phyloP scores from a whole-genome alignment of 2,329 filamentous ascomycete species.

The Microdochium trichocladiopsis region DNA sequence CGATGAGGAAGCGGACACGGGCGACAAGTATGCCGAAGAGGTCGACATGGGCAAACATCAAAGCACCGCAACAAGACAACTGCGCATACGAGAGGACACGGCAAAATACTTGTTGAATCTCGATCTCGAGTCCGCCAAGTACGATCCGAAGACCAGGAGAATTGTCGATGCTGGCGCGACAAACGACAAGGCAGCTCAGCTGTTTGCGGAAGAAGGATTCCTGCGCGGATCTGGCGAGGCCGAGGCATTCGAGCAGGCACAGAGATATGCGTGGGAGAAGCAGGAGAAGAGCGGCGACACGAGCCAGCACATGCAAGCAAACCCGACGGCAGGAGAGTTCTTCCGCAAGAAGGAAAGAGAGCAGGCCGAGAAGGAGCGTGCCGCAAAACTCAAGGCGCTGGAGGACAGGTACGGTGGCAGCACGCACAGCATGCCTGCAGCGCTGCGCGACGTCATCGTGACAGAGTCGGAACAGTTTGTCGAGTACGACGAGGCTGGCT shows the following conservation, averaged over 20 bases:
- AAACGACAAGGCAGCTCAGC: slow-evolving; percentile 68
- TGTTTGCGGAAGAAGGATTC: slow-evolving; percentile 92
- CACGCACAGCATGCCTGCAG: slow-evolving; percentile 49
- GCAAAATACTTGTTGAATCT: slow-evolving; percentile 95
- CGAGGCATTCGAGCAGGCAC: slow-evolving; percentile 83
- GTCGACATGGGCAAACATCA: slow-evolving; percentile 95
- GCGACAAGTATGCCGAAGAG: slow-evolving; percentile 83
- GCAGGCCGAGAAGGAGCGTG: slow-evolving; percentile 62
- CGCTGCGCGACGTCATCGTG: slow-evolving; percentile 60
- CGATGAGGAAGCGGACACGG: slow-evolving; percentile 43
- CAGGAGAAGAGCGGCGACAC: slow-evolving; percentile 77
- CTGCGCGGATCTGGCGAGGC: slow-evolving; percentile 85
- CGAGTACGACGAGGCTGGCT: slow-evolving; percentile 87
- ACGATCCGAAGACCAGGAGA: slow-evolving; percentile 90
- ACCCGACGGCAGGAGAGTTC: slow-evolving; percentile 87
- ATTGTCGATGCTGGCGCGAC: slow-evolving; percentile 83
- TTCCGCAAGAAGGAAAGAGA: slow-evolving; percentile 72
- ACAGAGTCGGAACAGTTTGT: slow-evolving; percentile 81
- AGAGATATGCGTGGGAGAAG: slow-evolving; percentile 89
- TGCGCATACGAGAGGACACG: slow-evolving; percentile 91
- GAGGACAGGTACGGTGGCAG: slow-evolving; percentile 76
- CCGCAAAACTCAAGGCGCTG: slow-evolving; percentile 62
- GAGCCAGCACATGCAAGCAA: slow-evolving; percentile 85
- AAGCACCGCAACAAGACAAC: slow-evolving; percentile 80
- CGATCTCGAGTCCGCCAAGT: slow-evolving; percentile 92